Evolutionary conservation across 1,284 basidiomycete species (phyloP).

Genomic region (Cystobasidiaceae sp.): DNA sequence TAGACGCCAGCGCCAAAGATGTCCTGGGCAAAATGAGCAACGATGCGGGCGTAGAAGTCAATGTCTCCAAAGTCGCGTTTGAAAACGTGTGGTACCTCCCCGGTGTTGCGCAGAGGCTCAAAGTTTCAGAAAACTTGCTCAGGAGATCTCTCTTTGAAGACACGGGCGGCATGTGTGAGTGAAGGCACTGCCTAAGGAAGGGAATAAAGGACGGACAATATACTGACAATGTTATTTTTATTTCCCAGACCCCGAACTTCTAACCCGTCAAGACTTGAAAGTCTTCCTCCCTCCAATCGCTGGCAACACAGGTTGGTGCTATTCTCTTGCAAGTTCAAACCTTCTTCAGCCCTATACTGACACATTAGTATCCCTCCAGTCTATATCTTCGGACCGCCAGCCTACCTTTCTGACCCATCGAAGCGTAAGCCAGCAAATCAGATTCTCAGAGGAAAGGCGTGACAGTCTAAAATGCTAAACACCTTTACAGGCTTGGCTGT

Average conservation of each 20-base stretch:
- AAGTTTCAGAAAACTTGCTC: slow-evolving; percentile 76
- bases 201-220: not conserved
- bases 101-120: slow-evolving; percentile 82
- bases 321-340: not conserved
- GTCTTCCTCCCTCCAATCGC: slow-evolving; percentile 94
- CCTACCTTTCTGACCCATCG: slow-evolving; percentile 41
- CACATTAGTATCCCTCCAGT: slow-evolving; percentile 55
- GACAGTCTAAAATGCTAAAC: not conserved
- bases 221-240: too few relatives aligned
- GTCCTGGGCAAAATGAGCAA: slow-evolving; percentile 57
- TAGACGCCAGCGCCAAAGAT: slow-evolving; percentile 18
- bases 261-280: slow-evolving; percentile 91
- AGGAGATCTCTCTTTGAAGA: slow-evolving; percentile 90
- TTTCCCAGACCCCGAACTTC: slow-evolving; percentile 81
- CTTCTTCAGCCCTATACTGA: not conserved
- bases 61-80: slow-evolving; percentile 58
- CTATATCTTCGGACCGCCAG: slow-evolving; percentile 69
- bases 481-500: slow-evolving; percentile 64
- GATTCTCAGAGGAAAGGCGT: not conserved
- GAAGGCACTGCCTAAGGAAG: not conserved
- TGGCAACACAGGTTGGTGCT: slow-evolving; percentile 50
- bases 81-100: slow-evolving; percentile 94
- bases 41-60: slow-evolving; percentile 55
- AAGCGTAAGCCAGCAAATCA: slow-evolving; percentile 21
- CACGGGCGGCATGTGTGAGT: slow-evolving; percentile 43